phyloP scores from a whole-genome alignment of 257 asterid species.

The Ophiorrhiza pumila region DNA sequence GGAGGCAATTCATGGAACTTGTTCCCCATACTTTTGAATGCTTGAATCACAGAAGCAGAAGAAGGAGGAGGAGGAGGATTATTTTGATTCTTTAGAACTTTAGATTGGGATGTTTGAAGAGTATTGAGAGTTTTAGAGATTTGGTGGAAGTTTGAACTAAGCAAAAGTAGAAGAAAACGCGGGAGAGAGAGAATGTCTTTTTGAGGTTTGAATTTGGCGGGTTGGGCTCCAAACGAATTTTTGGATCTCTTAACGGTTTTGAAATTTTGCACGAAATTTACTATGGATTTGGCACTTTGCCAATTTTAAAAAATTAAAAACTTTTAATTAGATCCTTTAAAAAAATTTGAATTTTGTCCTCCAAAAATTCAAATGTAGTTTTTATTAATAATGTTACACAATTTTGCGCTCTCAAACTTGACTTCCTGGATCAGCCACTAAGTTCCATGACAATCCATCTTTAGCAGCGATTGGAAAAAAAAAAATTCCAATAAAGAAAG shows the following conservation, averaged over 20 bases:
- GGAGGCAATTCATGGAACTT: constrained; percentile 54
- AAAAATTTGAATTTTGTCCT: too few species aligned
- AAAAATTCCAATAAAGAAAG: too few species aligned
- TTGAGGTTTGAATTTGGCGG: constrained; percentile 18
- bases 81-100: not conserved
- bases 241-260: not conserved
- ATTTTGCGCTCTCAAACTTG: too few species aligned
- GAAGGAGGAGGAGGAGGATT: not conserved
- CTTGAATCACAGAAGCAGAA: not conserved
- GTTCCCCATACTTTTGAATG: constrained; percentile 36
- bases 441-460: too few species aligned
- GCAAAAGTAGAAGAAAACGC: constrained; percentile 16
- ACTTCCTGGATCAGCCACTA: too few species aligned
- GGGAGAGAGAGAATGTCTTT: constrained; percentile 6
- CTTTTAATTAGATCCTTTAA: too few species aligned
- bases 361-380: too few species aligned
- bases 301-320: too few species aligned
- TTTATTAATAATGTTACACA: too few species aligned
- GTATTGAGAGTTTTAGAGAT: not conserved
- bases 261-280: not conserved
- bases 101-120: not conserved
- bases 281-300: too few species aligned
- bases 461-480: too few species aligned
- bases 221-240: not conserved
- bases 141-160: not conserved